phyloP scores from a whole-genome alignment of 306 rosid genomes.

The Cucumis cinereus region DNA sequence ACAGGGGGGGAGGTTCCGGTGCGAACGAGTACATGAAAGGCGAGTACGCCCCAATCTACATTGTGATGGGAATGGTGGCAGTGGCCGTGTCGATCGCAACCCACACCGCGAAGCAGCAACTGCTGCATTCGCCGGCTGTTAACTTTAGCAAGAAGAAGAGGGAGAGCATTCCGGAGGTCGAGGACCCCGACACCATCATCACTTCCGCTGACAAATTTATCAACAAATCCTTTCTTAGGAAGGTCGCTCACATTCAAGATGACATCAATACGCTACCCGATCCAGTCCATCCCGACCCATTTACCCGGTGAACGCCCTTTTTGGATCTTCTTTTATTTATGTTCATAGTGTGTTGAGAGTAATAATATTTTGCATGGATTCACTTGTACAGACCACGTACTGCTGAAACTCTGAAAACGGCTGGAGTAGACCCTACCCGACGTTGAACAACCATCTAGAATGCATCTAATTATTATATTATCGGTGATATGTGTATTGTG shows the following conservation, averaged over 20 bases:
- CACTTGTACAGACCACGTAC: neutral
- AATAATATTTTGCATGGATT: no score
- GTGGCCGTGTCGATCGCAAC: neutral
- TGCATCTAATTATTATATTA: no score
- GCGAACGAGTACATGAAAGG: neutral
- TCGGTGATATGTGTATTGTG: no score
- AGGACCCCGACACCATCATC: constrained; percentile 1
- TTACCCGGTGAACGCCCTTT: neutral
- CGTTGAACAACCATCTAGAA: neutral
- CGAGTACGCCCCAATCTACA: constrained; percentile 10
- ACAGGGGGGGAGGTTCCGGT: neutral
- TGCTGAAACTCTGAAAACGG: constrained; percentile 8
- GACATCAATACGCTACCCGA: neutral
- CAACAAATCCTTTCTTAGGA: constrained; percentile 13
- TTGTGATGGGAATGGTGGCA: constrained; percentile 9
- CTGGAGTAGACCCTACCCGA: neutral
- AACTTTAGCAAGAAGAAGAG: constrained; percentile 11
- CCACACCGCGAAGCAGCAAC: constrained; percentile 9
- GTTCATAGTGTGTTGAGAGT: no score
- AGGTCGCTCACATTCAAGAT: constrained; percentile 14
- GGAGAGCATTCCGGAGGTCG: constrained; percentile 6
- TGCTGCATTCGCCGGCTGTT: constrained; percentile 1
- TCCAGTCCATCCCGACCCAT: constrained; percentile 6
- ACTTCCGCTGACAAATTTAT: constrained; percentile 7
- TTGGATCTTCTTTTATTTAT: no score